Evolutionary conservation across 345 rosid genomes (phyloP), one percentile per base, ranked within the genome.

Genomic region (Linum trigynum): DNA sequence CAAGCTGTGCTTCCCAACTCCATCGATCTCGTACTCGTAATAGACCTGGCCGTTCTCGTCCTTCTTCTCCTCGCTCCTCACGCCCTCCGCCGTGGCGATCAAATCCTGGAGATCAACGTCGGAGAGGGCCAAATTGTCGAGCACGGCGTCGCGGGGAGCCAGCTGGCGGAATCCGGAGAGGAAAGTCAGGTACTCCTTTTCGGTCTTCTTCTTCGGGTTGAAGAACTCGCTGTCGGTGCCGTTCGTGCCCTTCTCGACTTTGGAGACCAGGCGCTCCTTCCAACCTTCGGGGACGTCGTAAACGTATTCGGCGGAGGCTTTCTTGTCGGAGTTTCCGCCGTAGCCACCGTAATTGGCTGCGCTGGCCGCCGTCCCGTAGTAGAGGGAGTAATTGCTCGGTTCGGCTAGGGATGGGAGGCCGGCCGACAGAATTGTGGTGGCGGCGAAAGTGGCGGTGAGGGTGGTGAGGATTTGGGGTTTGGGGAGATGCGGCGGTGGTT

Each of bases 331-430:
- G 69, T 92, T 92, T 0, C 98, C 96, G 1, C 94, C 98, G 66
- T 84, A 92, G 0, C 97, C 92, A 0, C 96, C 95, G 71, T 92
- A 92, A 76, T 89, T 92, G 40, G 98, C 87, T 38, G 96, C 95
- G 73, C 96, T 92, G 69, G 96, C 95, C 36, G 98, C 96, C 41
- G 96, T 92, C 70, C 95, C 98, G 80, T 89, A 89, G 87, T 89
- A 92, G 61, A 89, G 0, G 57, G 65, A 59, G 84, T 69, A 92
- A 23, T 85, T 9, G 15, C 69, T 35, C 4, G 74, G 42, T 11
- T 72, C 80, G 5, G 89, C 87, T 0, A 84, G 68, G 14, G 86
- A 86, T 5, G 95, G 86, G 14, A 69, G 65, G 59, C 17, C 23
- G 51, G 72, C 35, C 5, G 70, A 53, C 15, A 90, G 58, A 53